Evolutionary conservation across 305 asterid species (phyloP).

Genomic region (Stenogyne calaminthoides): DNA sequence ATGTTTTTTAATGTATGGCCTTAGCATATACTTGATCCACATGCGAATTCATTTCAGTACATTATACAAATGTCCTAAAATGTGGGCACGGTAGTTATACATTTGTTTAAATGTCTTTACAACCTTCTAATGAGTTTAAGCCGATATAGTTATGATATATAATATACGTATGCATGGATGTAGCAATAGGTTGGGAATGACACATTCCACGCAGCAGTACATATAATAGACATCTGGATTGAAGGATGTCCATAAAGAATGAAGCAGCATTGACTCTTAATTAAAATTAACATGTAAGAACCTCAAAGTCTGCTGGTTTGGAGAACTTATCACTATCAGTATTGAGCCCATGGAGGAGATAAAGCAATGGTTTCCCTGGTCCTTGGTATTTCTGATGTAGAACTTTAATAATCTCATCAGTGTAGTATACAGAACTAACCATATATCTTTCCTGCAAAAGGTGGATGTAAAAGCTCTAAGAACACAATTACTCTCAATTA

Average conservation of each 20-base stretch:
- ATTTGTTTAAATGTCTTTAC: neutral
- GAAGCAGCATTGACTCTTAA: slow-evolving; percentile 15
- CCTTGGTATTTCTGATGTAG: slow-evolving; percentile 62
- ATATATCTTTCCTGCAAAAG: slow-evolving; percentile 70
- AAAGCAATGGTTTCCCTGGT: slow-evolving; percentile 71
- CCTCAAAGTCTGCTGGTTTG: slow-evolving; percentile 90
- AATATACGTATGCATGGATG: slow-evolving; percentile 11
- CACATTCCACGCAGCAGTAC: neutral
- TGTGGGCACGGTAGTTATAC: neutral
- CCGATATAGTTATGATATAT: neutral
- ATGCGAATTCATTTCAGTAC: slow-evolving; percentile 6
- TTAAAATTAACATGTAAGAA: slow-evolving; percentile 32
- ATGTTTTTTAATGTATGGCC: slow-evolving; percentile 1
- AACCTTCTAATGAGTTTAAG: neutral
- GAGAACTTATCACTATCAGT: slow-evolving; percentile 83
- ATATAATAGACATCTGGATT: slow-evolving; percentile 12
- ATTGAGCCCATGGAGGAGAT: slow-evolving; percentile 89
- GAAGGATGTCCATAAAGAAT: slow-evolving; percentile 7
- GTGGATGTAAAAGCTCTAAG: slow-evolving; percentile 28
- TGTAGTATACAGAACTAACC: slow-evolving; percentile 59
- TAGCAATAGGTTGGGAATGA: slow-evolving; percentile 15
- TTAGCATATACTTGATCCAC: slow-evolving; percentile 6
- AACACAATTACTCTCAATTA: slow-evolving; percentile 20
- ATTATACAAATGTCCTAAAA: neutral
- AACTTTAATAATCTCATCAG: slow-evolving; percentile 75